These are phyloP conservation scores for Arabidopsis lyrata DNA, from an alignment of 441 rosid genomes.

Conservation along the genomic window DNA sequence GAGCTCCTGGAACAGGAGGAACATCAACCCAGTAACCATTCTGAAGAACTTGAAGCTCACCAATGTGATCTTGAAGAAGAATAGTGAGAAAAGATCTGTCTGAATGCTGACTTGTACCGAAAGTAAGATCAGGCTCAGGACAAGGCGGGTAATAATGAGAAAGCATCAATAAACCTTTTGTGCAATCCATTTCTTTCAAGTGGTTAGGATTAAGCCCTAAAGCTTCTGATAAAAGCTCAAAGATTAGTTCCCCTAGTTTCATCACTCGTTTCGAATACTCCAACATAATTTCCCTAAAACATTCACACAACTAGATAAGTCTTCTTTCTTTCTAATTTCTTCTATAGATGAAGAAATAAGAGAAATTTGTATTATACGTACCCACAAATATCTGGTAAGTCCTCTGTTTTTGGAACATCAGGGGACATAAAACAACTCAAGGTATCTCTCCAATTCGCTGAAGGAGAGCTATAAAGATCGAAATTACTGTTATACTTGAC, in stretches of 20 bases:
- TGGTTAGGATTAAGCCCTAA: conserved; percentile 56
- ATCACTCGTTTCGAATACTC: conserved; percentile 52
- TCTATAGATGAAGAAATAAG: not conserved
- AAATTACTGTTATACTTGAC: conserved; percentile 52
- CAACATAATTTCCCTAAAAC: conserved; percentile 49
- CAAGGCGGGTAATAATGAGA: conserved; percentile 70
- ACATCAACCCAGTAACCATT: conserved; percentile 61
- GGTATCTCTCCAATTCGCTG: conserved; percentile 63
- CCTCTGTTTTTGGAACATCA: conserved; percentile 50
- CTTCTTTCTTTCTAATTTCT: no score
- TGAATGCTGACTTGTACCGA: conserved; percentile 55
- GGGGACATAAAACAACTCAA: conserved; percentile 54
- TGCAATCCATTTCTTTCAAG: conserved; percentile 56
- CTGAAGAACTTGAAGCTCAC: conserved; percentile 68
- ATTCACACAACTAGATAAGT: not conserved
- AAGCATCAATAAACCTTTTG: conserved; percentile 44
- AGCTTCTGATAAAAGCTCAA: conserved; percentile 64
- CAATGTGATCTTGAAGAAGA: conserved; percentile 67
- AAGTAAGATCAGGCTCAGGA: conserved; percentile 64
- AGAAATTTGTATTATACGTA: not conserved
- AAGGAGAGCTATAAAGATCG: conserved; percentile 47
- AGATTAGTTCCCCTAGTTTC: conserved; percentile 46
- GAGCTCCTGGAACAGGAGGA: conserved; percentile 53
- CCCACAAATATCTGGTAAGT: conserved; percentile 59
- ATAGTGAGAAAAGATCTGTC: conserved; percentile 61